These are phyloP conservation scores for Beauveria medogensis DNA, from an alignment of 2,329 filamentous ascomycete species.

Conservation along the genomic window DNA sequence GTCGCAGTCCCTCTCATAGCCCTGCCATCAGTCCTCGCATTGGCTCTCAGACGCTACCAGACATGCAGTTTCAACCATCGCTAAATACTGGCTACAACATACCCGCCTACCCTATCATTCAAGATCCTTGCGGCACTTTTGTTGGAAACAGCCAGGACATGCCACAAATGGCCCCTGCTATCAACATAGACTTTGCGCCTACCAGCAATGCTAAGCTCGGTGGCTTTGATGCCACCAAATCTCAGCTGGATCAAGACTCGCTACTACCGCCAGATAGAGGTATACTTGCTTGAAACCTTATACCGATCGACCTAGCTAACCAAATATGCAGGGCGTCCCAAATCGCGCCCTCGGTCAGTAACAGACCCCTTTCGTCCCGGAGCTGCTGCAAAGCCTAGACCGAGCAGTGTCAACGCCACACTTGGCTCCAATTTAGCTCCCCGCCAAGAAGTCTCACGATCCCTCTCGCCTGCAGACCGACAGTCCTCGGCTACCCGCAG, in stretches of 20 bases:
- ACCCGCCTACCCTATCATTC: slow-evolving; percentile 30
- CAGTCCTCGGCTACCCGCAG: slow-evolving; percentile 30
- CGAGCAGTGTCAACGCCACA: slow-evolving; percentile 29
- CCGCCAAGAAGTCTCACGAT: slow-evolving; percentile 39
- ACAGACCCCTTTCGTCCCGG: slow-evolving; percentile 51
- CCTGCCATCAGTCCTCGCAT: slow-evolving; percentile 58
- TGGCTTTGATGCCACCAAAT: slow-evolving; percentile 44
- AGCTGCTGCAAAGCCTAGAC: slow-evolving; percentile 30
- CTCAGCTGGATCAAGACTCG: slow-evolving; percentile 64
- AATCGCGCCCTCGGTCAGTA: slow-evolving; percentile 45
- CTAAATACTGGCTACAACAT: slow-evolving; percentile 31
- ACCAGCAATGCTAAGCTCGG: slow-evolving; percentile 42
- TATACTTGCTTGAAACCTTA: slow-evolving; percentile 26
- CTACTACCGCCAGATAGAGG: slow-evolving; percentile 72
- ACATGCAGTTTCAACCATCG: slow-evolving; percentile 38
- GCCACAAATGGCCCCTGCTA: slow-evolving; percentile 82
- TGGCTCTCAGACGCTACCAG: slow-evolving; percentile 47
- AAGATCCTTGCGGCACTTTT: slow-evolving; percentile 40
- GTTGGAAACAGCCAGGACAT: slow-evolving; percentile 49
- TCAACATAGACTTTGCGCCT: slow-evolving; percentile 88
- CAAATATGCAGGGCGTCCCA: slow-evolving; percentile 31
- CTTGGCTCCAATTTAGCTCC: slow-evolving; percentile 36
- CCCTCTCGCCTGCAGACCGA: slow-evolving; percentile 52
- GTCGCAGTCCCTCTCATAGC: slow-evolving; percentile 72
- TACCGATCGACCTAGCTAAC: slow-evolving; percentile 3